phyloP scores from a whole-genome alignment of 148 eudicot genomes.

The Hydrangea macrophylla region DNA sequence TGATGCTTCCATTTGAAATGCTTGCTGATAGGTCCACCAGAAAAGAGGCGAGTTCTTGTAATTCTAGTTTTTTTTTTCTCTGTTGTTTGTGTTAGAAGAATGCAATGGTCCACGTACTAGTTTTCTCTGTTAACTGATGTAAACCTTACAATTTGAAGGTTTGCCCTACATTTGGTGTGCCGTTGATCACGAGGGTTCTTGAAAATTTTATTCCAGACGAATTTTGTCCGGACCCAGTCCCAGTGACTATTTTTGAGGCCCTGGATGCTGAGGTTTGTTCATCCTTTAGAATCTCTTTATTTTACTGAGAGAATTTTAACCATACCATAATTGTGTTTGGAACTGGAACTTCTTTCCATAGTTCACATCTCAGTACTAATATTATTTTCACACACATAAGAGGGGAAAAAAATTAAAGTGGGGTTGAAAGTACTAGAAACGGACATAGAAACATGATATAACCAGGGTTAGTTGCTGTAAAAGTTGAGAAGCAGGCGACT shows the following conservation, averaged over 20 bases:
- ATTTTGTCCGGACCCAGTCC: slow-evolving; percentile 73
- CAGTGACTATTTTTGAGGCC: slow-evolving; percentile 52
- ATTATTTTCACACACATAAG: too few species aligned
- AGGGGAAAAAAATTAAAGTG: too few species aligned
- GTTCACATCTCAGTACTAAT: too few species aligned
- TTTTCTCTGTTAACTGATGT: slow-evolving; percentile 7
- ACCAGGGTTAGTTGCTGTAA: too few species aligned
- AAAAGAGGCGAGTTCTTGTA: slow-evolving; percentile 53
- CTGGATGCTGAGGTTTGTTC: slow-evolving; percentile 70
- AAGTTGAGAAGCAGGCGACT: too few species aligned
- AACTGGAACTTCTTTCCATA: too few species aligned
- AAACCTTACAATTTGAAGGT: slow-evolving; percentile 45
- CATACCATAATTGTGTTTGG: too few species aligned
- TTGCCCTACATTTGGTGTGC: slow-evolving; percentile 64
- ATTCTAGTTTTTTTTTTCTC: neutral
- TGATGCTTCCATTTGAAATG: slow-evolving; percentile 97
- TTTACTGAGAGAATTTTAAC: neutral
- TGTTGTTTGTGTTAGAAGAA: neutral
- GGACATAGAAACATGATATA: too few species aligned
- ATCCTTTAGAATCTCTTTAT: neutral
- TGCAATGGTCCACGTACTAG: neutral
- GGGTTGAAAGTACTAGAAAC: too few species aligned
- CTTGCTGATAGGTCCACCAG: slow-evolving; percentile 68
- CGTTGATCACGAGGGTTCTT: slow-evolving; percentile 65
- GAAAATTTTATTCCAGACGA: slow-evolving; percentile 81